phyloP scores from a whole-genome alignment of 768 basidiomycete species.

The Lentinula lateritia region DNA sequence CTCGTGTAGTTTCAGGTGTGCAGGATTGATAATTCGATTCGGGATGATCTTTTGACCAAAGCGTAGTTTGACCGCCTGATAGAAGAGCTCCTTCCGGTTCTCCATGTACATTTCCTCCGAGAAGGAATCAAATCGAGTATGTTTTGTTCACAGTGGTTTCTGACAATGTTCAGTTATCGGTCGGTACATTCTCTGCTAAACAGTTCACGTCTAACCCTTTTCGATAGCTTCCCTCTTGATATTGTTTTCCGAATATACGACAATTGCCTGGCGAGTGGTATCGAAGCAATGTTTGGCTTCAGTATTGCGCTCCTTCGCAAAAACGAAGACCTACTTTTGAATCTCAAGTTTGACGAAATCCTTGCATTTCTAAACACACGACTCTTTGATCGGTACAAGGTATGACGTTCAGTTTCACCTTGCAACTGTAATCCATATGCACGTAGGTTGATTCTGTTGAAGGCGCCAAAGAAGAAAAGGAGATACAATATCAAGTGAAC shows the following conservation, averaged over 20 bases:
- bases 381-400: conserved; percentile 82
- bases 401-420: conserved; percentile 12
- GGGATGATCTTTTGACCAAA: background rate
- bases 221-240: conserved; percentile 79
- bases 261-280: conserved; percentile 92
- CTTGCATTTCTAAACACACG: conserved; percentile 63
- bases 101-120: conserved; percentile 89
- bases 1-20: conserved; percentile 51
- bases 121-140: conserved; percentile 97
- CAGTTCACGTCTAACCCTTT: background rate
- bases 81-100: conserved; percentile 87
- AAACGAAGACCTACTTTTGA: conserved; percentile 75
- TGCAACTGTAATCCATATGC: background rate
- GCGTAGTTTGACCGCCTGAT: conserved; percentile 86
- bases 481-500: conserved; percentile 57
- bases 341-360: conserved; percentile 89
- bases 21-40: conserved; percentile 4
- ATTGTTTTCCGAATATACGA: conserved; percentile 97
- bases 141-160: conserved; percentile 98
- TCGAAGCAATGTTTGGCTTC: conserved; percentile 96
- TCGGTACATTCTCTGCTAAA: conserved; percentile 22
- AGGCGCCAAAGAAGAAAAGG: conserved; percentile 20
- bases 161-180: conserved; percentile 96
- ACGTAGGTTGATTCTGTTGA: conserved; percentile 22
- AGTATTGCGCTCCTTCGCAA: conserved; percentile 81